phyloP scores from a whole-genome alignment of 495 filamentous ascomycete genomes.

The Penicillium lagena region DNA sequence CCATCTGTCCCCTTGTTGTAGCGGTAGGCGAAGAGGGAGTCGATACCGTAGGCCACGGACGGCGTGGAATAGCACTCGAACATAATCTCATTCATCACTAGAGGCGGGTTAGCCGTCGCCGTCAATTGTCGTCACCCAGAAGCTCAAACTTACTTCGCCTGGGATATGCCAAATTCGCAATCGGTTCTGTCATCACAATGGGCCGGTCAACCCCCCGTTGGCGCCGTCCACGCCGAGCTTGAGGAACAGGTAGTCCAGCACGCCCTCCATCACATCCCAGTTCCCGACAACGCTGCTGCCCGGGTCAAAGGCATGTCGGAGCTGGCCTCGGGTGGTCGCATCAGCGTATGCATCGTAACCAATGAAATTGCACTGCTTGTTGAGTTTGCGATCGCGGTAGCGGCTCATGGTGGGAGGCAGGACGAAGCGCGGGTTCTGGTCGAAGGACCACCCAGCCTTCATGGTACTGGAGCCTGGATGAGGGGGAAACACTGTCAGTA shows the following conservation, averaged over 20 bases:
- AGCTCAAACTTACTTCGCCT: conserved; percentile 60
- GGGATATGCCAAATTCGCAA: conserved; percentile 83
- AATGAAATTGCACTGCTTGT: conserved; percentile 81
- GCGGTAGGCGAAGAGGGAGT: conserved; percentile 89
- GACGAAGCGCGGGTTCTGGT: conserved; percentile 66
- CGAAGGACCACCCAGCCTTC: conserved; percentile 93
- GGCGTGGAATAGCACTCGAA: conserved; percentile 93
- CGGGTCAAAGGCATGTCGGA: conserved; percentile 84
- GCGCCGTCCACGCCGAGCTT: conserved; percentile 81
- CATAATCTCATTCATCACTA: conserved; percentile 93
- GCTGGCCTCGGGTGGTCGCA: conserved; percentile 84
- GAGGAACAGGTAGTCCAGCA: conserved; percentile 87
- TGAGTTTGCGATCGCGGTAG: conserved; percentile 88
- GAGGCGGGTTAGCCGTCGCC: conserved; percentile 7
- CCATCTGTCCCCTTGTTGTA: conserved; percentile 87
- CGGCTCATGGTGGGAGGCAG: conserved; percentile 87
- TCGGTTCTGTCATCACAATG: conserved; percentile 91
- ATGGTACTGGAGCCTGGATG: conserved; percentile 72
- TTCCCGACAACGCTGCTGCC: conserved; percentile 88
- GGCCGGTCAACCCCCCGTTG: conserved; percentile 70
- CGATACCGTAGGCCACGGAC: conserved; percentile 85
- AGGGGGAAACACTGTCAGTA: conserved; percentile 1
- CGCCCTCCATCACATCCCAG: conserved; percentile 93
- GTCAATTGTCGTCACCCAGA: background rate
- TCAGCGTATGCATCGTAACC: conserved; percentile 90